These are phyloP conservation scores for Misopates orontium DNA, from an alignment of 257 asterid species.

Conservation along the genomic window DNA sequence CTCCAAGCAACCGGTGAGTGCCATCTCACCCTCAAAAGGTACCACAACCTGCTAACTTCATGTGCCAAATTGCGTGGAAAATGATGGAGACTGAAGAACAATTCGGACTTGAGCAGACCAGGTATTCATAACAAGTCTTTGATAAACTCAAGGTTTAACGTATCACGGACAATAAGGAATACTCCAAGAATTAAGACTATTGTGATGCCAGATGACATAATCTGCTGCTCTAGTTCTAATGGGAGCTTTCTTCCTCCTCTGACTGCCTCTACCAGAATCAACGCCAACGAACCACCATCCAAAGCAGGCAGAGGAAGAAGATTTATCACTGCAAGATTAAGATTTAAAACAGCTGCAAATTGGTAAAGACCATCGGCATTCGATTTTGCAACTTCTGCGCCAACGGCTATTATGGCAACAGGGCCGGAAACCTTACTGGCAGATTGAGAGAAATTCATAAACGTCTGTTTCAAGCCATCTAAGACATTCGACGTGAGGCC, in stretches of 20 bases:
- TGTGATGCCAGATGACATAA: conserved; percentile 88
- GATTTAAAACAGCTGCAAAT: conserved; percentile 83
- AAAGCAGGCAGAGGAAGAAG: conserved; percentile 94
- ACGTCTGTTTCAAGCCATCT: conserved; percentile 80
- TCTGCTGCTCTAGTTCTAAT: conserved; percentile 76
- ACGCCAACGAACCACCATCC: conserved; percentile 90
- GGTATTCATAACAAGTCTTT: conserved; percentile 67
- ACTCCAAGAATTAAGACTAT: conserved; percentile 73
- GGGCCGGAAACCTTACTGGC: conserved; percentile 98
- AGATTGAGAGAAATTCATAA: conserved; percentile 79
- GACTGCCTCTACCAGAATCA: conserved; percentile 83
- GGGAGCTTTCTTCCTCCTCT: conserved; percentile 97
- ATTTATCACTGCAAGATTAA: conserved; percentile 91
- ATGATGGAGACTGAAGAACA: conserved; percentile 19
- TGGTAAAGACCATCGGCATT: conserved; percentile 87
- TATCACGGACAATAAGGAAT: conserved; percentile 86
- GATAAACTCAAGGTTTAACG: conserved; percentile 79
- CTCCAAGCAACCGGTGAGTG: conserved; percentile 18
- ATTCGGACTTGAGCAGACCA: background rate
- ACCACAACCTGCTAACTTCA: conserved; percentile 17
- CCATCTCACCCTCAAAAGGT: background rate
- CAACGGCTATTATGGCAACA: conserved; percentile 94
- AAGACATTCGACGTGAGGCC: conserved; percentile 69
- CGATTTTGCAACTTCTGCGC: conserved; percentile 96
- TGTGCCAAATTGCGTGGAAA: conserved; percentile 11